Evolutionary conservation across 108 stramenopile species (phyloP).

Genomic region (Skeletonema marinoi): DNA sequence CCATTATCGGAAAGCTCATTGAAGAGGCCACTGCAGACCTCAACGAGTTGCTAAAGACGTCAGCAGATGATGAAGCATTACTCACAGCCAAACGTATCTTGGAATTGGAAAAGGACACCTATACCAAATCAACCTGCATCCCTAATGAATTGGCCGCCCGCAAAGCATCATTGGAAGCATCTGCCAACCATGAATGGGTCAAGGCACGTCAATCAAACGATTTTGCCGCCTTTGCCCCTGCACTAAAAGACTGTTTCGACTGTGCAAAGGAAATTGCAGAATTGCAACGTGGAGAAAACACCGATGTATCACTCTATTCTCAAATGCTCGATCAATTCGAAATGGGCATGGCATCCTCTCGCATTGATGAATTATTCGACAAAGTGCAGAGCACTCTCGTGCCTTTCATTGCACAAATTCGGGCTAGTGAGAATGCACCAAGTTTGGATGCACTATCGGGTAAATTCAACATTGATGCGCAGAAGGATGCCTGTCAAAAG

Average conservation of each 20-base stretch:
- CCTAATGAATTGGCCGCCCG: slow-evolving; percentile 61
- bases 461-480: slow-evolving; percentile 59
- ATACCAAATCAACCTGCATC: slow-evolving; percentile 53
- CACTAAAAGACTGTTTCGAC: slow-evolving; percentile 68
- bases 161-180: slow-evolving; percentile 58
- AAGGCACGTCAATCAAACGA: slow-evolving; percentile 65
- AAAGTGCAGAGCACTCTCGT: slow-evolving; percentile 70
- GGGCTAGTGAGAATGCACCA: slow-evolving; percentile 32
- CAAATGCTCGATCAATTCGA: slow-evolving; percentile 79
- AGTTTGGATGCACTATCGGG: slow-evolving; percentile 38
- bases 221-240: slow-evolving; percentile 56
- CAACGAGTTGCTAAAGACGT: slow-evolving; percentile 3
- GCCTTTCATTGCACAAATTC: slow-evolving; percentile 72
- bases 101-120: slow-evolving; percentile 53
- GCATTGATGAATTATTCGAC: slow-evolving; percentile 80
- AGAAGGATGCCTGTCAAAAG: slow-evolving; percentile 56
- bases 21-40: slow-evolving; percentile 29
- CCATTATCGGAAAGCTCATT: slow-evolving; percentile 45
- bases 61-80: slow-evolving; percentile 2
- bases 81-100: slow-evolving; percentile 45
- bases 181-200: slow-evolving; percentile 72
- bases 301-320: slow-evolving; percentile 57
- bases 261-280: slow-evolving; percentile 60
- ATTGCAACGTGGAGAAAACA: slow-evolving; percentile 36
- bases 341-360: slow-evolving; percentile 71